phyloP scores from a whole-genome alignment of 2,329 filamentous ascomycete genomes.

The Sporothrix mexicana region DNA sequence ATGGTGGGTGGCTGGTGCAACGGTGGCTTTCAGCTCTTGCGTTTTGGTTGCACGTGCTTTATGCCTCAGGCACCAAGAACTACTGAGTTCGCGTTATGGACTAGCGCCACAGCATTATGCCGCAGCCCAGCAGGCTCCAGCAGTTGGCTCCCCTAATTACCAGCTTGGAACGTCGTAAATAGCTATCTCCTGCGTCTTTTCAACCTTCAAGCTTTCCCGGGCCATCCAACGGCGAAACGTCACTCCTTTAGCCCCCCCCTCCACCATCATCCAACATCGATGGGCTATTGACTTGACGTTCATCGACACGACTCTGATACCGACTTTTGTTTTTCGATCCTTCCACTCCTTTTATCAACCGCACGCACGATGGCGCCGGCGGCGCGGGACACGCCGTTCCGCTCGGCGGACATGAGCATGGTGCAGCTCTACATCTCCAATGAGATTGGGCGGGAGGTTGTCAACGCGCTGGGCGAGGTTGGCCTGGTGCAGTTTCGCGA shows the following conservation, averaged over 20 bases:
- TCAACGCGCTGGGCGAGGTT: slow-evolving; percentile 93
- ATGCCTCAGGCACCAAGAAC: slow-evolving; percentile 36
- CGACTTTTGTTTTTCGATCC: no score
- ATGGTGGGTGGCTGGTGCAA: not conserved
- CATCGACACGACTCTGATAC: not conserved
- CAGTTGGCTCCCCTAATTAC: slow-evolving; percentile 22
- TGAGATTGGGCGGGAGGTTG: slow-evolving; percentile 97
- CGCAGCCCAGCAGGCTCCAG: slow-evolving; percentile 38
- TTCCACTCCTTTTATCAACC: not conserved
- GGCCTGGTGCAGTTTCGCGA: slow-evolving; percentile 97
- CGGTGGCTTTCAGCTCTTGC: not conserved
- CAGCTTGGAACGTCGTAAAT: not conserved
- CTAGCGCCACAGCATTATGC: slow-evolving; percentile 35
- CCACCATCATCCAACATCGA: slow-evolving; percentile 19
- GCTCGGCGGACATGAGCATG: slow-evolving; percentile 99
- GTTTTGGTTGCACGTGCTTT: slow-evolving; percentile 16
- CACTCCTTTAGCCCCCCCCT: slow-evolving; percentile 25
- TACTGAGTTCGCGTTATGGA: not conserved
- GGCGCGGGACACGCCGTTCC: slow-evolving; percentile 91
- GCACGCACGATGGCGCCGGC: slow-evolving; percentile 61
- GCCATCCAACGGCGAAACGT: slow-evolving; percentile 33
- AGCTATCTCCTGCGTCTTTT: slow-evolving; percentile 33
- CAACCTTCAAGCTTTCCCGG: slow-evolving; percentile 28
- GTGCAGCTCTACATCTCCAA: slow-evolving; percentile 99
- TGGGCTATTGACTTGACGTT: not conserved